A percentile compares a stretch with the other conserved stretches of the same genome.
Evolutionary conservation across 805 yeast species (phyloP).

Genomic region (Spathaspora arborariae): DNA sequence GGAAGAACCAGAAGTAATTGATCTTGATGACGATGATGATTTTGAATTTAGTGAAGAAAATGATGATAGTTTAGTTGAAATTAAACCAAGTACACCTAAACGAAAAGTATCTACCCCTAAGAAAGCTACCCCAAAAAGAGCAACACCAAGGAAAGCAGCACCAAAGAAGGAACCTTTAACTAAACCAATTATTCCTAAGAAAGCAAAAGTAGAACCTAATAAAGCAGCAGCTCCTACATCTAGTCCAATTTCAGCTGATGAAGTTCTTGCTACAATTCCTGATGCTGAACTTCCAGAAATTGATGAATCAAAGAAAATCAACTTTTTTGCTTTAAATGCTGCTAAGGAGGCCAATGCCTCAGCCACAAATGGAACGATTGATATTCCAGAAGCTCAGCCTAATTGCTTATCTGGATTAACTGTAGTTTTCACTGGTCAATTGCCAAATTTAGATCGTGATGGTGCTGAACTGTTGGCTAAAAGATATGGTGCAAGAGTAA

Average conservation of each 20-base stretch:
- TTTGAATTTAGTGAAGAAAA: conserved; percentile 22
- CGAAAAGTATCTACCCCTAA: conserved; percentile 5
- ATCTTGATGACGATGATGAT: conserved; percentile 25
- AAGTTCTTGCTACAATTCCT: conserved; percentile 60
- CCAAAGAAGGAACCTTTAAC: conserved; percentile 3
- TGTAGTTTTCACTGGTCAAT: conserved; percentile 87
- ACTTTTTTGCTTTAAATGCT: conserved; percentile 43
- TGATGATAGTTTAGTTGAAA: conserved; percentile 22
- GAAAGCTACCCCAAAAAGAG: conserved; percentile 6
- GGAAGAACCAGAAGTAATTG: conserved; percentile 9
- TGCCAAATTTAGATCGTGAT: conserved; percentile 76
- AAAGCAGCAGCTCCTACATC: conserved; percentile 5
- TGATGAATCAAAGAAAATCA: conserved; percentile 51
- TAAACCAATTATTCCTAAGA: conserved; percentile 8
- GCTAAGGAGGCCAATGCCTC: conserved; percentile 15
- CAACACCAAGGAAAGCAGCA: conserved; percentile 3
- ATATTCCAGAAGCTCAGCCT: conserved; percentile 77
- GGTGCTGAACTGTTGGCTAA: conserved; percentile 75
- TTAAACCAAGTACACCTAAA: conserved; percentile 5
- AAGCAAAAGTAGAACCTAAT: conserved; percentile 5
- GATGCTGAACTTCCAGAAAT: conserved; percentile 67
- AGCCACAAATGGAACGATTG: conserved; percentile 26
- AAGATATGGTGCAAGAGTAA: conserved; percentile 86
- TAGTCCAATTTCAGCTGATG: conserved; percentile 42
- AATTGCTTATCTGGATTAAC: conserved; percentile 86